Evolutionary conservation across 78 protist species (phyloP).

Genomic region (Guillardia theta): DNA sequence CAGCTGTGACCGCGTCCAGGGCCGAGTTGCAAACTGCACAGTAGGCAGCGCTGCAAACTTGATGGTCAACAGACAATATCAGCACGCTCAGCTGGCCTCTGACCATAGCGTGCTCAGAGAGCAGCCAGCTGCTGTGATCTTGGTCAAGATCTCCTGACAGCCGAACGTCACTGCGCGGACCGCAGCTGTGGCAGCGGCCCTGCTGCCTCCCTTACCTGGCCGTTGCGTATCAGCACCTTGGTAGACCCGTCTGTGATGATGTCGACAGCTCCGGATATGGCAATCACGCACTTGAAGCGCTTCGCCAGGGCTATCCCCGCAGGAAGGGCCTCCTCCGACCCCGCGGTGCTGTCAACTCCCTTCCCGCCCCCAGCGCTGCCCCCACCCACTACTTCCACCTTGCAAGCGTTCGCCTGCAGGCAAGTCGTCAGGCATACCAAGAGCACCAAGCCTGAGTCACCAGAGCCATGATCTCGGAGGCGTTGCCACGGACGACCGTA

Average conservation of each 20-base stretch:
- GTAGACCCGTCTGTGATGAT: neutral
- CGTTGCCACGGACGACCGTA: neutral
- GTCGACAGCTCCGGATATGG: neutral
- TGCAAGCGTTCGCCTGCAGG: neutral
- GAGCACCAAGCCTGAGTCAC: neutral
- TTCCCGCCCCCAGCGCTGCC: neutral
- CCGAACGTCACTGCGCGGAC: too few relatives aligned
- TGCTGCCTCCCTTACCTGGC: too few relatives aligned
- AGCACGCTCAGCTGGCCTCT: too few relatives aligned
- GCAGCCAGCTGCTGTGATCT: neutral
- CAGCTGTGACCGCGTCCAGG: neutral
- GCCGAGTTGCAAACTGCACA: neutral
- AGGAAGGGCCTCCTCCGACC: neutral
- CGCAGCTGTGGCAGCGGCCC: too few relatives aligned
- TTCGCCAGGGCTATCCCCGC: neutral
- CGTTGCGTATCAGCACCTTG: neutral
- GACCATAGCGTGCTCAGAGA: neutral
- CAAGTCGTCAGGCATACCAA: neutral
- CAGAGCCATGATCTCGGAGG: constrained; percentile 10
- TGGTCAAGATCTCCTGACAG: too few relatives aligned
- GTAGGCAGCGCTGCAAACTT: neutral
- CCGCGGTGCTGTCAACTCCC: neutral
- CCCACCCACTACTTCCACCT: neutral
- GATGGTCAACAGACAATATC: too few relatives aligned
- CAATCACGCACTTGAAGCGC: neutral